Base-by-base conservation (phyloP, 116 monocot genomes). In the Trichopus zeylanicus region DNA sequence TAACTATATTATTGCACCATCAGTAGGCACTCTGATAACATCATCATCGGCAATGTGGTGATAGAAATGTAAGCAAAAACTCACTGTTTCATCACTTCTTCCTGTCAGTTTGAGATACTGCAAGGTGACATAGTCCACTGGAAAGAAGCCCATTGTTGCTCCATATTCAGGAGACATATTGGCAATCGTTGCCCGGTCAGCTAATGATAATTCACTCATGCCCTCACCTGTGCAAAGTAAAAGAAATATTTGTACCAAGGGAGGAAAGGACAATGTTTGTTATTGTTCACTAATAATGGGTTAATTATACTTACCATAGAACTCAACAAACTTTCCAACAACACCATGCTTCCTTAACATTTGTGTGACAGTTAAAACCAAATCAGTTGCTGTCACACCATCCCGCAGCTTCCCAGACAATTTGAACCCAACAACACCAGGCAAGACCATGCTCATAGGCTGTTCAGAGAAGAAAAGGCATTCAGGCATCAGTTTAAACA, bases 121-220 rank as follows among this genome's bases (percentile, higher is more conserved):
- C 10, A 94, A 21, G 15, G 88, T 93, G 26, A 82, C 75, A 48
- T 82, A 77, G 66, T 93, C 93, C 11, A 93, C 93, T 70, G 94
- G 94, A 62, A 94, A 94, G 81, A 94, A 94, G 35, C 94, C 93
- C 89, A 94, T 89, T 29, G 89, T 94, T 55, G 94, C 94, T 62
- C 94, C 94, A 78, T 94, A 94, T 59, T 94, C 89, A 59, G 94
- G 94, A 54, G 94, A 83, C 94, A 94, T 89, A 64, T 94, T 89
- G 30, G 94, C 83, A 53, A 89, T 89, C 2, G 94, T 94, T 57
- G 94, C 94, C 57, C 89, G 63, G 33, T 89, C 89, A 67, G 89
- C 89, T 51, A 94, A 34, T 31, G 89, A 89, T 31, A 94, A 55
- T 48, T 81, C 66, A 53, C 68, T 63, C 75, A 94, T 81, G 27